A percentile compares a stretch with the other conserved stretches of the same genome.
Conservation (phyloP, 2,329 filamentous ascomycete species). For the Chrysoporthe cubensis region DNA sequence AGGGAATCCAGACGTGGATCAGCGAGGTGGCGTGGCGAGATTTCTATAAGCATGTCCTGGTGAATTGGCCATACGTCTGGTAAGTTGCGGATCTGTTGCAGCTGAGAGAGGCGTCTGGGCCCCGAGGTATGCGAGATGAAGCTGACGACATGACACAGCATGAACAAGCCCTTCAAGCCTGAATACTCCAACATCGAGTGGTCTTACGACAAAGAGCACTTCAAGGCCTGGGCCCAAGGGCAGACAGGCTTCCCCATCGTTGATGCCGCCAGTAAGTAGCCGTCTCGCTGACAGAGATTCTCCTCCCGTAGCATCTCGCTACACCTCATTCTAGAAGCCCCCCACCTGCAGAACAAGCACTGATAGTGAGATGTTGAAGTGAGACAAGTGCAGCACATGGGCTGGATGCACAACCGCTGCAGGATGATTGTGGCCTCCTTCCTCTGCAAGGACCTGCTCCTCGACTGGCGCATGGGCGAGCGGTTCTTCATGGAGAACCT, state of each 20-base stretch:
- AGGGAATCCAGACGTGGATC: conserved; percentile 75
- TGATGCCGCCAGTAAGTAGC: conserved; percentile 67
- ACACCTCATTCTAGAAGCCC: neutral
- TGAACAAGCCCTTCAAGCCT: conserved; percentile 73
- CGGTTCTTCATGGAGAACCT: conserved; percentile 81
- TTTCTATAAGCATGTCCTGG: conserved; percentile 86
- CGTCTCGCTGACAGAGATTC: no score
- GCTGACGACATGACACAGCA: conserved; percentile 40
- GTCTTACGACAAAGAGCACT: conserved; percentile 73
- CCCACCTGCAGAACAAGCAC: neutral
- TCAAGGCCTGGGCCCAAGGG: conserved; percentile 74
- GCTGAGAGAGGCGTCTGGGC: neutral
- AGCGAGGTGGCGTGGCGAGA: conserved; percentile 85
- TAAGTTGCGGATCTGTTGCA: conserved; percentile 38
- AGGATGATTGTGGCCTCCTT: conserved; percentile 86
- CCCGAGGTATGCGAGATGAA: neutral
- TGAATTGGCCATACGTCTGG: conserved; percentile 83
- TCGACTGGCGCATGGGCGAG: conserved; percentile 86
- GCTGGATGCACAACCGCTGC: conserved; percentile 84
- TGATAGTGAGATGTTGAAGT: conserved; percentile 39
- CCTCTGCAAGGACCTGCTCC: conserved; percentile 75
- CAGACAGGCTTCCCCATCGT: conserved; percentile 81
- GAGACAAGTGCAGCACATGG: conserved; percentile 71
- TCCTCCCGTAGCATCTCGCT: neutral
- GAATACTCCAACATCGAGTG: conserved; percentile 82